These are phyloP conservation scores for Talaromyces sp. DNA, from an alignment of 2,329 filamentous ascomycete species.

Conservation along the genomic window DNA sequence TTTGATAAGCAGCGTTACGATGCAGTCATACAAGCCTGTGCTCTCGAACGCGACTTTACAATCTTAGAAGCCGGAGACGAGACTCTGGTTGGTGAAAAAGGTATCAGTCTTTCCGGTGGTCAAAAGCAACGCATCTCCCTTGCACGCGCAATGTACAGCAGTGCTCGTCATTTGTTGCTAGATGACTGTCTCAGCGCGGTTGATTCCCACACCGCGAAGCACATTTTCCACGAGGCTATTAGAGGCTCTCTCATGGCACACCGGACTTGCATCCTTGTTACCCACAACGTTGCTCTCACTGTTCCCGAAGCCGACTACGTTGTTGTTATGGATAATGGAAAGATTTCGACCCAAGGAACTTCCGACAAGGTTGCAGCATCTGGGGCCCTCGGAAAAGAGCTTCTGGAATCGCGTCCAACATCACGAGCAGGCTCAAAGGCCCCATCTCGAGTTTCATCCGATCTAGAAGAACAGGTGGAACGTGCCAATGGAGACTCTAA, in stretches of 20 bases:
- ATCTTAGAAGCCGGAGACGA: slow-evolving; percentile 91
- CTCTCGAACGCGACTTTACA: slow-evolving; percentile 82
- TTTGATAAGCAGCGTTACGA: slow-evolving; percentile 79
- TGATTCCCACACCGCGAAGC: slow-evolving; percentile 94
- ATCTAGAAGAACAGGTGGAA: slow-evolving; percentile 60
- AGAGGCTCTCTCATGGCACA: slow-evolving; percentile 81
- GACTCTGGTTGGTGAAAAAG: slow-evolving; percentile 93
- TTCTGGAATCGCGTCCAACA: slow-evolving; percentile 66
- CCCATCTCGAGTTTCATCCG: slow-evolving; percentile 74
- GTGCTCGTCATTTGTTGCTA: slow-evolving; percentile 81
- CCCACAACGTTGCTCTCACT: slow-evolving; percentile 88
- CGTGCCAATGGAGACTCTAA: slow-evolving; percentile 44
- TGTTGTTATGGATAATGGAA: slow-evolving; percentile 83
- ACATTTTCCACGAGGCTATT: slow-evolving; percentile 94
- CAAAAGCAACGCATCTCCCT: slow-evolving; percentile 97
- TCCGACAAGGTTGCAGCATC: slow-evolving; percentile 74
- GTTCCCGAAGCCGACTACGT: slow-evolving; percentile 75
- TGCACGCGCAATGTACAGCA: slow-evolving; percentile 94
- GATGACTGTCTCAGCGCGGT: slow-evolving; percentile 96
- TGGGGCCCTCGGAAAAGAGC: slow-evolving; percentile 84
- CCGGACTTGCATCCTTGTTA: slow-evolving; percentile 90
- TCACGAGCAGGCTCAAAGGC: slow-evolving; percentile 68
- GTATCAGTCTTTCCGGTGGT: slow-evolving; percentile 90
- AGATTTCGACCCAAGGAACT: slow-evolving; percentile 70
- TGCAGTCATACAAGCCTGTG: slow-evolving; percentile 85